phyloP scores from a whole-genome alignment of 768 basidiomycete species.

The Clitopilus hobsonii region DNA sequence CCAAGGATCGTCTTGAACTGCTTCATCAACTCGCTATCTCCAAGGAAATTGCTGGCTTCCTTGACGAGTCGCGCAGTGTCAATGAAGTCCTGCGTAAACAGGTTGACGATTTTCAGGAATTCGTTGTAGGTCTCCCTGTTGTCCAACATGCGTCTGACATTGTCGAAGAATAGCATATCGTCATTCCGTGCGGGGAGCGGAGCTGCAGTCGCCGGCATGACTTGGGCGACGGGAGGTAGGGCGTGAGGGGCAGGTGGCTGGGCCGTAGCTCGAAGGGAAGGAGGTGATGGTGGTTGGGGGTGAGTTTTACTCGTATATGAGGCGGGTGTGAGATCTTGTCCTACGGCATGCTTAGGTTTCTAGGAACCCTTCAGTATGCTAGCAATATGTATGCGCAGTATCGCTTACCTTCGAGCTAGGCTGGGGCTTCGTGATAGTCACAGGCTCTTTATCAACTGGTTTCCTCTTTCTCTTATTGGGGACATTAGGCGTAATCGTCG shows the following conservation, averaged over 20 bases:
- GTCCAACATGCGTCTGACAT: constrained; percentile 70
- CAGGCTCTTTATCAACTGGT: constrained; percentile 43
- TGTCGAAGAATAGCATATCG: constrained; percentile 85
- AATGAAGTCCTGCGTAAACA: constrained; percentile 93
- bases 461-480: constrained; percentile 73
- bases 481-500: constrained; percentile 29
- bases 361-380: constrained; percentile 10
- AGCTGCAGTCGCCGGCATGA: background rate
- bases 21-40: constrained; percentile 72
- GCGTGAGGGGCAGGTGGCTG: constrained; percentile 23
- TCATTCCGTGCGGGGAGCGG: constrained; percentile 18
- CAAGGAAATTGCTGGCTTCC: constrained; percentile 71
- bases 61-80: constrained; percentile 80
- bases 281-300: constrained; percentile 29
- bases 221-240: constrained; percentile 12
- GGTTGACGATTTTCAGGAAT: constrained; percentile 91
- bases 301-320: constrained; percentile 29
- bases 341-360: constrained; percentile 34
- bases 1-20: constrained; percentile 85
- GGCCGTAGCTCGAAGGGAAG: constrained; percentile 19
- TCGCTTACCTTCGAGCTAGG: constrained; percentile 33
- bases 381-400: constrained; percentile 8
- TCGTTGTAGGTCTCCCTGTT: constrained; percentile 84
- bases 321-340: constrained; percentile 33
- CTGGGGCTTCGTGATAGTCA: constrained; percentile 16